Base-by-base conservation (phyloP, 768 basidiomycete genomes). In the Lentinula raphanica region DNA sequence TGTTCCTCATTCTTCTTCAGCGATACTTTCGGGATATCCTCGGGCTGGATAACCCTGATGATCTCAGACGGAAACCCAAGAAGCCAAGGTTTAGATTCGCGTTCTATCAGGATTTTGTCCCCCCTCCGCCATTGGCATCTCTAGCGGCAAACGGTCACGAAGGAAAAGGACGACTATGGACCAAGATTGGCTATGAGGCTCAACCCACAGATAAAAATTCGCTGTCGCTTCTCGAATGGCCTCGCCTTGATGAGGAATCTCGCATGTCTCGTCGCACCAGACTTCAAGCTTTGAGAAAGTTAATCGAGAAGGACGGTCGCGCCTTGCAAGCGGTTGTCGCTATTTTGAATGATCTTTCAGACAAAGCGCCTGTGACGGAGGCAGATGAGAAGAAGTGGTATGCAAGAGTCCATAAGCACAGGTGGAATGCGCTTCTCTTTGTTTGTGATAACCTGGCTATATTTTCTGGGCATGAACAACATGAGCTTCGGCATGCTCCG, bases 361-460 rank as follows among this genome's bases (percentile, higher is more conserved):
- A 21, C 5, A 39, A 25, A 15, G 31, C 36, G 15, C 54, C 54
- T 11, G 25, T 13, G 17, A 42, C 25, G 11, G 12, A 15, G 17
- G 1, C 19, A 12, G 25, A 56, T 9, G 31, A 32, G 23, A 35
- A 56, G n/a, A 23, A 6, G 11, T n/a, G 42, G 25, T 42, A 27
- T 13, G 23, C 39, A 15, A 21, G 36, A 11, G n/a, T 56, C 38
- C 23, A 25, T 17, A 27, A 25, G 13, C 23, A 25, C 7, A 56
- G 44, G 54, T 56, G 54, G 54, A 40, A 25, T 15, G 54, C 54
- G 32, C 12, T 56, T 25, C 23, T 32, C 23, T 56, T 17, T 45
- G 54, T 56, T 17, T 56, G 54, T 29, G 31, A 56, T 19, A 39
- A 56, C 28, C 39, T 56, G 5, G 32, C 32, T n/a, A 39, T 28